phyloP scores from a whole-genome alignment of 306 rosid species.

The Glycine tomentella region DNA sequence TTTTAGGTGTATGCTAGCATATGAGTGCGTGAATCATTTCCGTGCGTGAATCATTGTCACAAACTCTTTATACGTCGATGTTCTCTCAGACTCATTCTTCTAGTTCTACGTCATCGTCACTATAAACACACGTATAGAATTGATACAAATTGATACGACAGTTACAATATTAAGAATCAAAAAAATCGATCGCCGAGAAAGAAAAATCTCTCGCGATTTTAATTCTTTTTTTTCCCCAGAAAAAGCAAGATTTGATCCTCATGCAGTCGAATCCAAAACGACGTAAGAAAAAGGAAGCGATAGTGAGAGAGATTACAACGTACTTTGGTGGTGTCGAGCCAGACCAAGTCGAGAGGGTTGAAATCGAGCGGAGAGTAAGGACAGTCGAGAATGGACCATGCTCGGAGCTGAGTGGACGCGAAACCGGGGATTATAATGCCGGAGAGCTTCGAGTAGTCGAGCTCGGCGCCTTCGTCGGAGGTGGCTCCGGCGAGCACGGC shows the following conservation, averaged over 20 bases:
- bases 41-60: no score
- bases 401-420: slow-evolving; percentile 98
- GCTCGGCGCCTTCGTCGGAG: slow-evolving; percentile 43
- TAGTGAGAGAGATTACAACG: neutral
- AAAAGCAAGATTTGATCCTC: neutral
- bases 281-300: neutral
- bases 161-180: neutral
- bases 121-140: neutral
- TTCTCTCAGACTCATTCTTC: slow-evolving; percentile 14
- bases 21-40: neutral
- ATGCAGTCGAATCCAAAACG: neutral
- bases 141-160: neutral
- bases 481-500: slow-evolving; percentile 33
- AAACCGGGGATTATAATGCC: slow-evolving; percentile 96
- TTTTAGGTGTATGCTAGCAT: neutral
- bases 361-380: slow-evolving; percentile 97
- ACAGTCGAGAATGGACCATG: slow-evolving; percentile 98
- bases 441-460: slow-evolving; percentile 87
- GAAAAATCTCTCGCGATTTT: neutral
- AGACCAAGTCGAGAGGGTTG: slow-evolving; percentile 99
- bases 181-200: neutral
- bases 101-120: neutral
- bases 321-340: slow-evolving; percentile 97
- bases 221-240: neutral
- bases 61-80: slow-evolving; percentile 8